These are phyloP conservation scores for Cenchrus americanus DNA, from an alignment of 176 grass and related monocot species.

Conservation along the genomic window DNA sequence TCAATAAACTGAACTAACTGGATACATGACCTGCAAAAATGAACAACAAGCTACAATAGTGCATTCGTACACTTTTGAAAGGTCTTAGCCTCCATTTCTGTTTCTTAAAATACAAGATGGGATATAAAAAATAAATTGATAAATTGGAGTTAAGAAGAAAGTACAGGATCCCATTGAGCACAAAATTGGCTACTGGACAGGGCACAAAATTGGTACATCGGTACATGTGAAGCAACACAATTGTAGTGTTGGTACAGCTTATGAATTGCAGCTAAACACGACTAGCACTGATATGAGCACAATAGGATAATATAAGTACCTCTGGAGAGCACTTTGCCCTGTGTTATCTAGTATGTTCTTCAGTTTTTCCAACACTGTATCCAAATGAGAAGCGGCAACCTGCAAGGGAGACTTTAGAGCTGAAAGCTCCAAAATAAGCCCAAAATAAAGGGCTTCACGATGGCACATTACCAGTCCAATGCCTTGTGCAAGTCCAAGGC, in stretches of 20 bases:
- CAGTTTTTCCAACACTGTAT: slow-evolving; percentile 96
- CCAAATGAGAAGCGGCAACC: slow-evolving; percentile 97
- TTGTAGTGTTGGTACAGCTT: slow-evolving; percentile 18
- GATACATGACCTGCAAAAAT: slow-evolving; percentile 30
- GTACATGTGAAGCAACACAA: neutral
- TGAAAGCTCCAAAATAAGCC: slow-evolving; percentile 36
- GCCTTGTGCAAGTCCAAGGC: slow-evolving; percentile 96
- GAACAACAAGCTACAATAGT: slow-evolving; percentile 25
- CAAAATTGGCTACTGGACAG: slow-evolving; percentile 7
- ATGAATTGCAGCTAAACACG: slow-evolving; percentile 19
- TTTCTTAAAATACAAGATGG: slow-evolving; percentile 30
- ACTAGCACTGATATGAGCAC: slow-evolving; percentile 10
- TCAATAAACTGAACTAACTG: slow-evolving; percentile 35
- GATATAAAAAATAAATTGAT: neutral
- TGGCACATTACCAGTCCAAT: slow-evolving; percentile 85
- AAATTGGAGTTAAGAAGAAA: slow-evolving; percentile 10
- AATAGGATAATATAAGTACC: slow-evolving; percentile 51
- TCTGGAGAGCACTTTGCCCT: slow-evolving; percentile 74
- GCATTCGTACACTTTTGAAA: slow-evolving; percentile 3
- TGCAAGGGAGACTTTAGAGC: slow-evolving; percentile 49
- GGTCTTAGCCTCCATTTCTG: neutral
- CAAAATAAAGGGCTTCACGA: slow-evolving; percentile 31
- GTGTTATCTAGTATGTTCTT: slow-evolving; percentile 81
- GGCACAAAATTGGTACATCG: neutral
- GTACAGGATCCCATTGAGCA: slow-evolving; percentile 11